Evolutionary conservation across 116 monocot genomes (phyloP).

Genomic region (Zostera marina): DNA sequence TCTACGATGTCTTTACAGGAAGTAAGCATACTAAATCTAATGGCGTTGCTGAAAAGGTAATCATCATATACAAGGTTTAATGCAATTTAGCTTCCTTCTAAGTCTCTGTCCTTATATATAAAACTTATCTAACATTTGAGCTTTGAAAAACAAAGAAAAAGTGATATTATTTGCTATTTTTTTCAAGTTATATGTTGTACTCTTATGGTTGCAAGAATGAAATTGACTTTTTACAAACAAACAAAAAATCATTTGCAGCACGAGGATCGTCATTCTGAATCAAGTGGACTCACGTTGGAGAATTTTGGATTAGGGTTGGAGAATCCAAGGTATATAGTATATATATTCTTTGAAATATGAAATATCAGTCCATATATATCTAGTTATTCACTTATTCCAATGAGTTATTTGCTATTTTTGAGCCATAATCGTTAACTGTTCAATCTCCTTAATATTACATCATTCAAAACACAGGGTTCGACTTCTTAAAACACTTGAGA

Average conservation of each 20-base stretch:
- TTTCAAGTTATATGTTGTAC: neutral
- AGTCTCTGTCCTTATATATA: neutral
- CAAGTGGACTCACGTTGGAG: conserved; percentile 61
- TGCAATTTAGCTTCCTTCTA: neutral
- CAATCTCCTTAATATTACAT: no score
- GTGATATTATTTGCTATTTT: neutral
- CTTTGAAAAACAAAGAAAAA: neutral
- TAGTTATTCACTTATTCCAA: no score
- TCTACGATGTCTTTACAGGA: conserved; percentile 18
- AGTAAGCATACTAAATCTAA: conserved; percentile 15
- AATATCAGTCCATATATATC: neutral
- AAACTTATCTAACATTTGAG: no score
- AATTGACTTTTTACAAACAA: neutral
- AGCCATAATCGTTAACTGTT: no score
- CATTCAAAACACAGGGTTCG: conserved; percentile 39
- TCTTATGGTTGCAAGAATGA: neutral
- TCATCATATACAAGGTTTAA: conserved; percentile 77
- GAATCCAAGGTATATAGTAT: conserved; percentile 63
- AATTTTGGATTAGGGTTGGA: conserved; percentile 64
- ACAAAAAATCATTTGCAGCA: conserved; percentile 37
- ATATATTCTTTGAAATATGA: conserved; percentile 1
- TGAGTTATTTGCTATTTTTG: neutral
- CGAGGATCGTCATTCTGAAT: conserved; percentile 35
- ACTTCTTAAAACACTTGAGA: conserved; percentile 61
- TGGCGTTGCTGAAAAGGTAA: conserved; percentile 50